Conservation (phyloP, 164 flowering plant species). For the Magnolia officinalis region DNA sequence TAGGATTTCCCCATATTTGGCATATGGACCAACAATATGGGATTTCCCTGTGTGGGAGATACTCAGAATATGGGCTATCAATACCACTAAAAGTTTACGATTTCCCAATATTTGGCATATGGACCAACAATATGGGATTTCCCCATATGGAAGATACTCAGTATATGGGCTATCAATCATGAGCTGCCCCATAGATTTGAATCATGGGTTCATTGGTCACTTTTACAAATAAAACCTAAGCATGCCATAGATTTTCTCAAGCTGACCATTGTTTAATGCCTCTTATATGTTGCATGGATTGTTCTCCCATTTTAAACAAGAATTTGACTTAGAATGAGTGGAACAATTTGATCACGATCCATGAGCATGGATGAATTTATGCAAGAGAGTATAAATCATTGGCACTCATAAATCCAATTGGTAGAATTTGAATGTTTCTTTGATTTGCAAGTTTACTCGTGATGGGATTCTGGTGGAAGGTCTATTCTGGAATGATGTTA, state of each 20-base stretch:
- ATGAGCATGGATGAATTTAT: neutral
- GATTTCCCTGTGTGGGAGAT: neutral
- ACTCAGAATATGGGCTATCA: neutral
- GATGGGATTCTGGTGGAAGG: constrained; percentile 84
- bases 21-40: neutral
- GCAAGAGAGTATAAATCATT: neutral
- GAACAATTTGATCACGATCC: neutral
- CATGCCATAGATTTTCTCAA: neutral
- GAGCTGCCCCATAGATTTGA: neutral
- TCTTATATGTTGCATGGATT: neutral
- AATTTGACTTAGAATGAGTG: neutral
- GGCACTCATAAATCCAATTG: neutral
- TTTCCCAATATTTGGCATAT: neutral
- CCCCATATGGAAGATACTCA: neutral
- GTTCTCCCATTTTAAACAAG: neutral
- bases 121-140: neutral
- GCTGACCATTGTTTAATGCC: too few species aligned
- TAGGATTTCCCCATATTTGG: neutral
- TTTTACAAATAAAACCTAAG: neutral
- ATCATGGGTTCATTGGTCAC: neutral
- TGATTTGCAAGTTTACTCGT: constrained; percentile 61
- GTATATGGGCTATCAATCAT: neutral
- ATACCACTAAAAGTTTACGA: neutral
- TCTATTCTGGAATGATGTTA: constrained; percentile 75
- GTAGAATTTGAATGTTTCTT: too few species aligned